A percentile compares a stretch with the other conserved stretches of the same genome.
phyloP scores from a whole-genome alignment of 164 flowering plant genomes.

The Euptelea pleiosperma region DNA sequence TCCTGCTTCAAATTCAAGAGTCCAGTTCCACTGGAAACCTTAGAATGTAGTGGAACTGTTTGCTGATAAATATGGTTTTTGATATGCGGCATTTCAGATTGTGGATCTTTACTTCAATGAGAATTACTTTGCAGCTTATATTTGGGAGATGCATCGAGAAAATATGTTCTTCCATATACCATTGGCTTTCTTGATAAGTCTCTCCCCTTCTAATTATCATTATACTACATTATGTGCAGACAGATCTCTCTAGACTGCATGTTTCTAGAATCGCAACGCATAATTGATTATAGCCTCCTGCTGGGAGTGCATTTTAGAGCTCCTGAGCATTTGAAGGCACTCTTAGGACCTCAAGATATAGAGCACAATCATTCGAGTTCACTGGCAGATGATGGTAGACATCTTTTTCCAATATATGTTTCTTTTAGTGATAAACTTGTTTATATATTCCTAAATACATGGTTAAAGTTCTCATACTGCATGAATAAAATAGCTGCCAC shows the following conservation, averaged over 20 bases:
- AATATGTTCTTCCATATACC: neutral
- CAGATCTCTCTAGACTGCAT: slow-evolving; percentile 70
- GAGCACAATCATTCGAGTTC: slow-evolving; percentile 21
- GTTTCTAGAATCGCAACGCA: slow-evolving; percentile 74
- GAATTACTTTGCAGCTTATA: neutral
- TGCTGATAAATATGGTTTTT: neutral
- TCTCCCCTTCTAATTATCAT: slow-evolving; percentile 1
- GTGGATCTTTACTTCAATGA: neutral
- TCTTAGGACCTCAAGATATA: slow-evolving; percentile 38
- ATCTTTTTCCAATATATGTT: slow-evolving; percentile 11
- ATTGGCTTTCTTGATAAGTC: neutral
- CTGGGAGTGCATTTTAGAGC: slow-evolving; percentile 93
- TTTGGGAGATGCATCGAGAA: neutral
- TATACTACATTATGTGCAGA: slow-evolving; percentile 36
- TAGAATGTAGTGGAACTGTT: no score
- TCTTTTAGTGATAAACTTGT: neutral
- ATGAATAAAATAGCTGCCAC: no score
- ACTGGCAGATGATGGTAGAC: slow-evolving; percentile 38
- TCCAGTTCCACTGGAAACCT: no score
- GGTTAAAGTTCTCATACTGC: no score
- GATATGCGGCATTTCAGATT: neutral
- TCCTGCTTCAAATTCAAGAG: no score
- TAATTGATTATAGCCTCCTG: slow-evolving; percentile 91
- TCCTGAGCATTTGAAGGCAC: slow-evolving; percentile 62
- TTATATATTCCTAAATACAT: no score